A percentile compares a stretch with the other conserved stretches of the same genome.
These are phyloP conservation scores for Exutisphaerella laricina DNA, from an alignment of 2,329 filamentous ascomycete species.

Conservation along the genomic window DNA sequence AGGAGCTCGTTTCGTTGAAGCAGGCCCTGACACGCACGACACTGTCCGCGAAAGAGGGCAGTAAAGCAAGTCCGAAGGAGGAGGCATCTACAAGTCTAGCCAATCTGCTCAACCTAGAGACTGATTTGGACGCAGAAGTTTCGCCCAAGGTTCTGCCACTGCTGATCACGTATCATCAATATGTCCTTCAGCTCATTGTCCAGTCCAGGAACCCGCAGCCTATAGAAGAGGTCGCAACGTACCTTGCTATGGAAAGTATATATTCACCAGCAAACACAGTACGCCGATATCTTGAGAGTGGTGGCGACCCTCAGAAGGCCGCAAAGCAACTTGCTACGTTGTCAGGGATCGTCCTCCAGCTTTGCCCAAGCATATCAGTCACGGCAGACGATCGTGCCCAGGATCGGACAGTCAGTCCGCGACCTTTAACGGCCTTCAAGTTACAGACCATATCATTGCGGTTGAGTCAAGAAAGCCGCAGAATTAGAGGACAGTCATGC, in stretches of 20 bases:
- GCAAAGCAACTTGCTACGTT: conserved; percentile 62
- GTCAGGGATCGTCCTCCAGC: conserved; percentile 58
- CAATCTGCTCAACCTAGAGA: too few relatives aligned
- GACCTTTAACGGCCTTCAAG: conserved; percentile 54
- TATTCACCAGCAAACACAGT: conserved; percentile 58
- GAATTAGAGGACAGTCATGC: conserved; percentile 53
- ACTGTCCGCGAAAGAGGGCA: not conserved
- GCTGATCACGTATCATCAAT: conserved; percentile 59
- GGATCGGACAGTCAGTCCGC: conserved; percentile 51
- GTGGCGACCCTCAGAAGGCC: conserved; percentile 51
- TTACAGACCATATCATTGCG: conserved; percentile 60
- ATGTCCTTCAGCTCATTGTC: conserved; percentile 59
- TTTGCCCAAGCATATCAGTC: conserved; percentile 62
- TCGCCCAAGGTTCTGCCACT: conserved; percentile 42
- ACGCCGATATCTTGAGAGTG: conserved; percentile 41
- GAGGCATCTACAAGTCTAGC: too few relatives aligned
- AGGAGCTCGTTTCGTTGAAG: conserved; percentile 63
- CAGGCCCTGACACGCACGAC: conserved; percentile 33
- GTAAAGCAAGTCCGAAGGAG: not conserved
- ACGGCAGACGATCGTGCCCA: conserved; percentile 55
- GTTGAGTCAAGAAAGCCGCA: conserved; percentile 61
- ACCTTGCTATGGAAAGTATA: conserved; percentile 48
- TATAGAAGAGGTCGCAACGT: conserved; percentile 53
- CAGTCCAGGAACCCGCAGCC: conserved; percentile 54
- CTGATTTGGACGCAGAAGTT: too few relatives aligned